Conservation (phyloP, 31 red algal genomes). For the Odonthalia washingtoniensis region DNA sequence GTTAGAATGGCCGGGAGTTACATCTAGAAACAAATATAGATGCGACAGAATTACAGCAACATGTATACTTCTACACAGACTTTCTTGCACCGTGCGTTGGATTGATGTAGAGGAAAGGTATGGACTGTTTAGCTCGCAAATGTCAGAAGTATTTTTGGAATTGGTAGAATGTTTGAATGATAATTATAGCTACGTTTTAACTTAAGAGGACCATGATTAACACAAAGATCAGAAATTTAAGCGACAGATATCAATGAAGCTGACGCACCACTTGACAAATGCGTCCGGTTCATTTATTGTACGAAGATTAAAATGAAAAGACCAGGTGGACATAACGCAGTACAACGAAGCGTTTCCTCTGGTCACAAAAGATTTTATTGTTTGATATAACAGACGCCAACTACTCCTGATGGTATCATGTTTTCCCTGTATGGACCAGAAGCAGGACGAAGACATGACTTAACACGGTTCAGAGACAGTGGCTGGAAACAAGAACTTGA, state of each 20-base stretch:
- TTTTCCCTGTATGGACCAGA: constrained; percentile 37
- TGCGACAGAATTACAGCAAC: not conserved
- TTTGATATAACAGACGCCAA: constrained; percentile 23
- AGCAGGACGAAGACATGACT: constrained; percentile 44
- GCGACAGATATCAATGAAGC: not conserved
- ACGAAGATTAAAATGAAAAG: too few relatives aligned
- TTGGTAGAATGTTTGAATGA: not conserved
- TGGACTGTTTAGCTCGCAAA: not conserved
- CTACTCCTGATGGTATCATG: constrained; percentile 48
- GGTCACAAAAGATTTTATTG: constrained; percentile 30
- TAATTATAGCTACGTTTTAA: not conserved
- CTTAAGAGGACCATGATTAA: not conserved
- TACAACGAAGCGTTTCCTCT: constrained; percentile 15
- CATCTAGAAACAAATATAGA: not conserved
- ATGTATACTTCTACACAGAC: not conserved
- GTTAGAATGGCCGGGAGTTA: too few relatives aligned
- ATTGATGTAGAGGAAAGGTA: constrained; percentile 10
- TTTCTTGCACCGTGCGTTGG: not conserved
- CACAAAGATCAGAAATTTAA: not conserved
- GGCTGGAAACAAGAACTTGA: constrained; percentile 6
- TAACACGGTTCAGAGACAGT: constrained; percentile 33
- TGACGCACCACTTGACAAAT: constrained; percentile 27
- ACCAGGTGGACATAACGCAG: not conserved
- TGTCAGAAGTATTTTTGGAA: not conserved
- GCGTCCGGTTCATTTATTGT: constrained; percentile 47